Evolutionary conservation across 805 yeast species (phyloP).

Genomic region (Starmerella ratchasimensis): DNA sequence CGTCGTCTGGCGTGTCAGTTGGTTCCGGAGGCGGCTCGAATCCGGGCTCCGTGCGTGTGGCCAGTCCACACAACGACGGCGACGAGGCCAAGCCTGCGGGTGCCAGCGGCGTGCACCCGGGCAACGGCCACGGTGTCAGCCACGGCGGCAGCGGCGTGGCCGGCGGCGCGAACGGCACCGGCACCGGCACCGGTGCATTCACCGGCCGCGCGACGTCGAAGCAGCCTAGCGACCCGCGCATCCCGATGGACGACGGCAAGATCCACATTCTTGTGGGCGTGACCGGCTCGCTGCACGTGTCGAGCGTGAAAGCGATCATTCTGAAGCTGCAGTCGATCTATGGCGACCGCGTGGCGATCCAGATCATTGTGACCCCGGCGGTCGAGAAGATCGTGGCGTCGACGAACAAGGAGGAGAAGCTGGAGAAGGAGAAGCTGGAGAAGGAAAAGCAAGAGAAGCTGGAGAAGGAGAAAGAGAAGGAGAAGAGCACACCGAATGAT

Average conservation of each 20-base stretch:
- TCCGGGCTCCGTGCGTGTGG: neutral
- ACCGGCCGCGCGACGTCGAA: slow-evolving; percentile 16
- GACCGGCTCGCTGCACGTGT: slow-evolving; percentile 77
- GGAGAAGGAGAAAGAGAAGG: neutral
- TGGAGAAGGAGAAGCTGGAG: neutral
- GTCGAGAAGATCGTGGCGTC: slow-evolving; percentile 60
- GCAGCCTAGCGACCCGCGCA: slow-evolving; percentile 39
- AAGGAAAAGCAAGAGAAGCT: neutral
- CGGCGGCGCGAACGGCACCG: neutral
- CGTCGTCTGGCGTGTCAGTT: too few species aligned
- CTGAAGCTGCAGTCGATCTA: slow-evolving; percentile 70
- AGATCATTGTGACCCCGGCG: slow-evolving; percentile 68
- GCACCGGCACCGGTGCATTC: too few species aligned
- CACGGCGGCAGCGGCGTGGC: too few species aligned
- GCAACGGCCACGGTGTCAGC: too few species aligned
- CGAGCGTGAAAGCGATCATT: slow-evolving; percentile 64
- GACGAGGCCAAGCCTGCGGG: neutral
- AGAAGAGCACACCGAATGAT: neutral
- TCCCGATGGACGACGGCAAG: slow-evolving; percentile 75
- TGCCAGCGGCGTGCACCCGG: too few species aligned
- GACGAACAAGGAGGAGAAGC: slow-evolving; percentile 8
- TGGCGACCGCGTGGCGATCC: slow-evolving; percentile 69
- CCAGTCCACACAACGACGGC: neutral
- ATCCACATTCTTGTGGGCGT: slow-evolving; percentile 75
- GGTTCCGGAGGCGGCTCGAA: too few species aligned